Base-by-base conservation (phyloP, 2,329 filamentous ascomycete species). In the Trichoderma asperellum region DNA sequence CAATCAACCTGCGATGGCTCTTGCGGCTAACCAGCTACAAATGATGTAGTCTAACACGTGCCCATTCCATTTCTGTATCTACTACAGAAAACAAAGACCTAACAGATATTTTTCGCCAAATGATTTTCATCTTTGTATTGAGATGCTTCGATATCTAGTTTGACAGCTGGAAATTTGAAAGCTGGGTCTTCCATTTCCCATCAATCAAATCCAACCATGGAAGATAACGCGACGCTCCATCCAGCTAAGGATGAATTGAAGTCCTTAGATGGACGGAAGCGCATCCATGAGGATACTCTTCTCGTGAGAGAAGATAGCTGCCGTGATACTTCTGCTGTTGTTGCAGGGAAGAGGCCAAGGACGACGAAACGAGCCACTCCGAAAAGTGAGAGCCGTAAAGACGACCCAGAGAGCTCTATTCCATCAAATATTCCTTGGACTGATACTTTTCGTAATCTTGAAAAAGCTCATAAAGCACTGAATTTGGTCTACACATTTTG, bases 401-500 rank as follows among this genome's bases (percentile, higher is more conserved):
- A 49, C 21, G 53, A 18, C 24, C 24, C 70, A 11, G 77, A 72
- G 47, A 73, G 40, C 32, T 56, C 66, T 5, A 69, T 75, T 10
- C 64, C 74, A 10, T 82, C 81, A 68, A 70, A 76, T 29, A 80
- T 83, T 34, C 81, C 82, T 60, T 97, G 95, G 94, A 94, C 94
- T 0, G 85, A 88, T 1, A 83, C 86, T 57, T 92, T 98, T 78
- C 90, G 88, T 68, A 83, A 84, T 53, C 85, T 98, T 10, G 89
- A 91, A 32, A 89, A 90, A 77, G 92, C 90, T 0, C 92, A 98
- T 77, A 88, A 89, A 71, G 95, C 96, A 1, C 82, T 99, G 70
- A 99, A 97, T 74, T 82, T 98, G 1, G 93, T 98, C 0, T 97
- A 93, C 75, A 98, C 96, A 0, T 98, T 99, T 77, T 97, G 93